phyloP scores from a whole-genome alignment of 1,284 basidiomycete genomes.

The Ustilago lituana region DNA sequence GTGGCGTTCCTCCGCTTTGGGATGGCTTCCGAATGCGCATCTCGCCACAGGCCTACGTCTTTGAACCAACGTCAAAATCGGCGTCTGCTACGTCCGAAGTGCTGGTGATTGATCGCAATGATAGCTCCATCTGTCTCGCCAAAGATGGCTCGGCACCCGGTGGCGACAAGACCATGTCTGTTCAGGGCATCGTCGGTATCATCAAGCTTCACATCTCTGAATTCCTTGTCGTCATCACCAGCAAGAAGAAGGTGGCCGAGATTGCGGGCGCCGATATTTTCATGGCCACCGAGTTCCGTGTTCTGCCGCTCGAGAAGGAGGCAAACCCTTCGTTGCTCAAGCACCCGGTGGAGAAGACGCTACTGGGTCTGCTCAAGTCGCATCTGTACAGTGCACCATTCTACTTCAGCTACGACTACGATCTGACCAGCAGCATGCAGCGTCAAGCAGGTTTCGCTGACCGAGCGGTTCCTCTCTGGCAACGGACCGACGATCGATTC shows the following conservation, averaged over 20 bases:
- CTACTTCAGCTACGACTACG: conserved; percentile 90
- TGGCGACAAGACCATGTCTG: conserved; percentile 46
- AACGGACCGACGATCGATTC: conserved; percentile 87
- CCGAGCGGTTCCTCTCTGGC: conserved; percentile 75
- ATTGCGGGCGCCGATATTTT: conserved; percentile 87
- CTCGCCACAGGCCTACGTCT: conserved; percentile 37
- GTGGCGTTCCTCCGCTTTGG: conserved; percentile 34
- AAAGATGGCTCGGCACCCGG: conserved; percentile 15
- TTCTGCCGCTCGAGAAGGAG: conserved; percentile 80
- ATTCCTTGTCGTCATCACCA: conserved; percentile 89
- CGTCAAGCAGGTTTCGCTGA: conserved; percentile 74
- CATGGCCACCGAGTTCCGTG: conserved; percentile 88
- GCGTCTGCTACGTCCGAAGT: conserved; percentile 11
- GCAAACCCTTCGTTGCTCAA: conserved; percentile 74
- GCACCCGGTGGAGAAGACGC: conserved; percentile 86
- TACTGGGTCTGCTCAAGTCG: conserved; percentile 84
- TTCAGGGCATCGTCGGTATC: conserved; percentile 60
- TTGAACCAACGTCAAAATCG: conserved; percentile 30
- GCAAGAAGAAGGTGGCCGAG: conserved; percentile 80
- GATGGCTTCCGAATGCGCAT: conserved; percentile 33
- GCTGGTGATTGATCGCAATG: conserved; percentile 40
- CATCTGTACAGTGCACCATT: conserved; percentile 84
- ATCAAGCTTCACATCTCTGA: conserved; percentile 70
- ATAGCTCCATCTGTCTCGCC: conserved; percentile 32
- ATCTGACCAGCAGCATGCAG: conserved; percentile 88